phyloP scores from a whole-genome alignment of 108 stramenopile genomes.

The Parmales sp. region DNA sequence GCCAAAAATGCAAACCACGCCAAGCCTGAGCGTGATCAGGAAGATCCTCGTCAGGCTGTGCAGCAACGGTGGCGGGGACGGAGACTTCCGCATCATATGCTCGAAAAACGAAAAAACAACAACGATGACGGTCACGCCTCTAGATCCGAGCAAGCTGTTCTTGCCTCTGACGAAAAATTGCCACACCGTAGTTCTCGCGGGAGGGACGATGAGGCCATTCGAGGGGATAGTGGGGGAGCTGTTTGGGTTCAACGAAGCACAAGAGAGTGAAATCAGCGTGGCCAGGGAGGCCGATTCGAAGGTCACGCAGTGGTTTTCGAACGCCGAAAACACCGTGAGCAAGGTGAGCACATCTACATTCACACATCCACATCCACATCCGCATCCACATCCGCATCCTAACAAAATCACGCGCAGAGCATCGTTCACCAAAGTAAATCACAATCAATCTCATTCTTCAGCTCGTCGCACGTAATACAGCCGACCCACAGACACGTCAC shows the following conservation, averaged over 20 bases:
- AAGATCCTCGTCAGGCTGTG: background rate
- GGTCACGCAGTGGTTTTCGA: constrained; percentile 5
- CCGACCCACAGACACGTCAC: constrained; percentile 44
- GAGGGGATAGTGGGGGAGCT: constrained; percentile 76
- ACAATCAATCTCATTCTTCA: constrained; percentile 41
- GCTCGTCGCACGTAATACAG: constrained; percentile 91
- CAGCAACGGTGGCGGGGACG: background rate
- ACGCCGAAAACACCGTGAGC: background rate
- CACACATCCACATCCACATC: too few species aligned
- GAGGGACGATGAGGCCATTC: constrained; percentile 91
- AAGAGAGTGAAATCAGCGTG: constrained; percentile 24
- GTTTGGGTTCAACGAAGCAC: constrained; percentile 36
- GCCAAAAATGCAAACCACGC: background rate
- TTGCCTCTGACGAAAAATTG: constrained; percentile 63
- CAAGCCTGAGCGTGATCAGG: background rate
- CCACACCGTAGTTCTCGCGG: constrained; percentile 82
- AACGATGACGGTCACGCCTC: background rate
- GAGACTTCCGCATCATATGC: background rate
- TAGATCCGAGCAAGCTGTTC: constrained; percentile 66
- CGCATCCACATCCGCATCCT: too few species aligned
- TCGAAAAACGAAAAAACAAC: constrained; percentile 4
- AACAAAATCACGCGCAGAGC: too few species aligned
- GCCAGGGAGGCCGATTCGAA: constrained; percentile 34
- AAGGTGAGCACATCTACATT: background rate
- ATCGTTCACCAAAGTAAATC: background rate